These are phyloP conservation scores for Nepenthes gracilis DNA, from an alignment of 148 eudicot species.

Conservation along the genomic window DNA sequence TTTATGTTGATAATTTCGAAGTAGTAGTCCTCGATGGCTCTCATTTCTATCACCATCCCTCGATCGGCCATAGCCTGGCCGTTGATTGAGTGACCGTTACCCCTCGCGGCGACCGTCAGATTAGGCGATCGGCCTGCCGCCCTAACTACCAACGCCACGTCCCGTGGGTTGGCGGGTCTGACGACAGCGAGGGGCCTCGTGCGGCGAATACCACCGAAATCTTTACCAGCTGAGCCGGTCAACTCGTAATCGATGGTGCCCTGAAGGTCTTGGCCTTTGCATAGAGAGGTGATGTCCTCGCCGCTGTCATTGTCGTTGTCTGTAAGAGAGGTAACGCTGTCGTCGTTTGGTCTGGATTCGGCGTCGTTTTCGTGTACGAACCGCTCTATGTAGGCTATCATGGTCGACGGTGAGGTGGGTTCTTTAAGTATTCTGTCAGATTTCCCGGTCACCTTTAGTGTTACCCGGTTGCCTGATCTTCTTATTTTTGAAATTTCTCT, in stretches of 20 bases:
- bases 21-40: constrained; percentile 13
- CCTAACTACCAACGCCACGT: constrained; percentile 28
- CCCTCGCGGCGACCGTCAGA: constrained; percentile 71
- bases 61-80: constrained; percentile 72
- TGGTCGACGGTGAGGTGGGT: background rate
- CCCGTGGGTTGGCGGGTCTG: constrained; percentile 29
- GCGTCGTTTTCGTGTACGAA: constrained; percentile 29
- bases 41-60: constrained; percentile 73
- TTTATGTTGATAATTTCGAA: constrained; percentile 12
- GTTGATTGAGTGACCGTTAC: constrained; percentile 87
- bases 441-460: background rate
- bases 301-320: constrained; percentile 21
- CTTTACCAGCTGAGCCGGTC: constrained; percentile 29
- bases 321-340: constrained; percentile 12
- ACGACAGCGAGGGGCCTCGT: constrained; percentile 43
- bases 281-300: constrained; percentile 4
- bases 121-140: constrained; percentile 24
- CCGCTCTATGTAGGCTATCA: constrained; percentile 40
- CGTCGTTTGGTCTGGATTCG: constrained; percentile 19
- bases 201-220: constrained; percentile 61
- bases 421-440: background rate
- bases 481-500: background rate
- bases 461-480: too few relatives aligned
- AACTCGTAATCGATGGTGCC: constrained; percentile 29
- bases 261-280: constrained; percentile 8